Percentiles rank a stretch among this genome's conserved stretches.
These are phyloP conservation scores for Anisodus acutangulus DNA, from an alignment of 257 asterid species.

Conservation along the genomic window DNA sequence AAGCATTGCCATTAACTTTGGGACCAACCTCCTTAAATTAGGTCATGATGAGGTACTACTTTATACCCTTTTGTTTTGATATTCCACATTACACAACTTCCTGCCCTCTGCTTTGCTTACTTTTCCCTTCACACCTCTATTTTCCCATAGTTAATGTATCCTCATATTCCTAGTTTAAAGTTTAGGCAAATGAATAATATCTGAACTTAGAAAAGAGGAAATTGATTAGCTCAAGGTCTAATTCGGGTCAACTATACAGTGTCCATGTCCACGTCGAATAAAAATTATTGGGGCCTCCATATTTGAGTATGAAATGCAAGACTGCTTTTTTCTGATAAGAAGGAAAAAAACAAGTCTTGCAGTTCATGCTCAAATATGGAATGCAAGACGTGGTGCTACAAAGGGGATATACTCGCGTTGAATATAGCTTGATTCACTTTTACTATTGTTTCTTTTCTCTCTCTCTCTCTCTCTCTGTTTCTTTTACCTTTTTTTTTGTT, in stretches of 20 bases:
- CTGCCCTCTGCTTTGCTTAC: too few species aligned
- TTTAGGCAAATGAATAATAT: too few species aligned
- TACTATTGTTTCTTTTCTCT: conserved; percentile 9
- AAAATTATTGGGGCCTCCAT: background rate
- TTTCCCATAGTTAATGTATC: background rate
- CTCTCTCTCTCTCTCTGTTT: background rate
- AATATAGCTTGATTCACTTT: background rate
- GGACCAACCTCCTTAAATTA: conserved; percentile 91
- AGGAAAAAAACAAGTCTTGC: conserved; percentile 5
- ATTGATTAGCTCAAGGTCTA: conserved; percentile 18
- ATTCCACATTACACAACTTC: background rate
- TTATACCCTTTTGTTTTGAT: background rate
- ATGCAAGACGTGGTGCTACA: background rate
- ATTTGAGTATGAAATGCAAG: background rate
- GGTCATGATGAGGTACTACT: conserved; percentile 81
- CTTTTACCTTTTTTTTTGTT: background rate
- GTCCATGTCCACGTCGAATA: background rate
- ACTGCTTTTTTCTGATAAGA: background rate
- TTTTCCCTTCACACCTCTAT: conserved; percentile 13
- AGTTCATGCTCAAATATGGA: background rate
- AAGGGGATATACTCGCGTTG: background rate
- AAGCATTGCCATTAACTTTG: conserved; percentile 92
- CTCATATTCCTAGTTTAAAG: too few species aligned
- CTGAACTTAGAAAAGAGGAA: background rate
- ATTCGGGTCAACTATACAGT: conserved; percentile 2